Conservation (phyloP, 352 stramenopile species). For the Phytophthora niederhauseri region DNA sequence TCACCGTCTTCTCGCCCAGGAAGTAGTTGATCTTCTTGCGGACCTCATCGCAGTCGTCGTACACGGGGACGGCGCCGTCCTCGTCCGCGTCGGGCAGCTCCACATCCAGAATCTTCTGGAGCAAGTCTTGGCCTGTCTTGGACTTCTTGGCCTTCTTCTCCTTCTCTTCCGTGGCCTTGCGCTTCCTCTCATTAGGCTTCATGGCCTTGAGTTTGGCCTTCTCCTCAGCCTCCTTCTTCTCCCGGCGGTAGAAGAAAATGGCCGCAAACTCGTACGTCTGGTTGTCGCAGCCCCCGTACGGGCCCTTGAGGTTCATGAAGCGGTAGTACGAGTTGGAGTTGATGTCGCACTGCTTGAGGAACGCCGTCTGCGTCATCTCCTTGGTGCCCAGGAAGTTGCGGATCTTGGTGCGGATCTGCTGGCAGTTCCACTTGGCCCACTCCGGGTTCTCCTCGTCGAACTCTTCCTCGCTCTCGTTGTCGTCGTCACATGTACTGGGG, state of each 20-base stretch:
- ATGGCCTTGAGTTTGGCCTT: slow-evolving; percentile 23
- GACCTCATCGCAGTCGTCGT: slow-evolving; percentile 61
- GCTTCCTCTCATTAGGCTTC: slow-evolving; percentile 25
- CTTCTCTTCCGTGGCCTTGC: slow-evolving; percentile 27
- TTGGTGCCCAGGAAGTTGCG: slow-evolving; percentile 55
- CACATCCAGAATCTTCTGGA: slow-evolving; percentile 46
- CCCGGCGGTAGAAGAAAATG: slow-evolving; percentile 51
- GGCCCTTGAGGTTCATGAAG: slow-evolving; percentile 63
- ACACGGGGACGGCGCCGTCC: slow-evolving; percentile 49
- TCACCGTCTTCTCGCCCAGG: slow-evolving; percentile 41
- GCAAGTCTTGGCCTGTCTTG: slow-evolving; percentile 35
- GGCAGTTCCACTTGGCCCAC: slow-evolving; percentile 45
- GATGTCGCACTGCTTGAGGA: slow-evolving; percentile 41
- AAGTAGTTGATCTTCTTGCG: slow-evolving; percentile 56
- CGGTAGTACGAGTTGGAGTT: slow-evolving; percentile 59
- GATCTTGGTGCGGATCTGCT: slow-evolving; percentile 54
- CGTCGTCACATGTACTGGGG: neutral
- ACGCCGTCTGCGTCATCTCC: slow-evolving; percentile 58
- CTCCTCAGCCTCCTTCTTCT: slow-evolving; percentile 30
- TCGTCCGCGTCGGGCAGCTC: slow-evolving; percentile 29
- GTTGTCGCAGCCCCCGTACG: slow-evolving; percentile 46
- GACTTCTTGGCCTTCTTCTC: slow-evolving; percentile 39
- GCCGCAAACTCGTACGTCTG: slow-evolving; percentile 43
- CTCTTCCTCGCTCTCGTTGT: slow-evolving; percentile 26
- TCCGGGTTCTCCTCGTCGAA: slow-evolving; percentile 31